Percentiles rank a stretch among this genome's conserved stretches.
phyloP scores from a whole-genome alignment of 108 stramenopile species.

The Discostella pseudostelligera region DNA sequence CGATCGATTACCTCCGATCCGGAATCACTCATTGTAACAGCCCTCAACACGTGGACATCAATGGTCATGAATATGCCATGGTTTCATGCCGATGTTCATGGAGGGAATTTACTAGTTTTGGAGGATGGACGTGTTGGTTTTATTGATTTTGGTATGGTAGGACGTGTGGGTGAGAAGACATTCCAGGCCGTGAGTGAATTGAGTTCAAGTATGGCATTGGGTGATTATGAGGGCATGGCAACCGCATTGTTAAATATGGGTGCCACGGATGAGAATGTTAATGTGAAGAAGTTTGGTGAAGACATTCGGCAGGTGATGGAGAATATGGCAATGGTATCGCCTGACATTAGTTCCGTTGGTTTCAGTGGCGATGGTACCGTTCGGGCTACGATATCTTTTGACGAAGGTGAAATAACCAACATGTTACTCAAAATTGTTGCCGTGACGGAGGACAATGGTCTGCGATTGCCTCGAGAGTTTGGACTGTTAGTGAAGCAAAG shows the following conservation, averaged over 20 bases:
- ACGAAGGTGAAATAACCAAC: conserved; percentile 87
- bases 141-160: conserved; percentile 98
- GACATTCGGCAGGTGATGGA: conserved; percentile 87
- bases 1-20: conserved; percentile 70
- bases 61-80: conserved; percentile 87
- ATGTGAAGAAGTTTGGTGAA: conserved; percentile 75
- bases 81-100: conserved; percentile 98
- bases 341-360: conserved; percentile 68
- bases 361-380: conserved; percentile 52
- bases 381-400: conserved; percentile 59
- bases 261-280: conserved; percentile 86
- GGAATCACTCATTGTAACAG: conserved; percentile 84
- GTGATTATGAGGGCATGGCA: conserved; percentile 88
- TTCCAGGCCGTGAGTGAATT: conserved; percentile 86
- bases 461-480: conserved; percentile 95
- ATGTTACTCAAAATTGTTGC: conserved; percentile 87
- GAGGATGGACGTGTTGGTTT: conserved; percentile 94
- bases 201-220: conserved; percentile 67
- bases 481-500: conserved; percentile 96
- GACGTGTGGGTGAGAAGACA: conserved; percentile 84
- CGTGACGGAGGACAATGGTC: conserved; percentile 90
- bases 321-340: conserved; percentile 67
- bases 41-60: conserved; percentile 92
- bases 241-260: conserved; percentile 87
- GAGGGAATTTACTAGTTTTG: conserved; percentile 78